Percentiles rank a stretch among this genome's conserved stretches.
Conservation (phyloP, 352 stramenopile genomes). For the Aphanomyces euteiches region DNA sequence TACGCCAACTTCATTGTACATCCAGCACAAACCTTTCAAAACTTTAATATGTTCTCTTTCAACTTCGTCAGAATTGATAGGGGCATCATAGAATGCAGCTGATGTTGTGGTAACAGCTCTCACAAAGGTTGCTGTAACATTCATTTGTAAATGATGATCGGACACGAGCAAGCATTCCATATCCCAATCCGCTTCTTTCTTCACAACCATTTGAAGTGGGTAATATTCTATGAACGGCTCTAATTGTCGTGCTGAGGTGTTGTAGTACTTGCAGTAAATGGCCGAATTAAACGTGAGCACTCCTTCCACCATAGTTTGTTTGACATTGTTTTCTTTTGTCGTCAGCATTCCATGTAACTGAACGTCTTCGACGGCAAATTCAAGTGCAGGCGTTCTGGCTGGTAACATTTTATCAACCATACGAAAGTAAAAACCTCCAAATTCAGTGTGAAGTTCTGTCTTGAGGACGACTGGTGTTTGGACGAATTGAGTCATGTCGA, state of each 20-base stretch:
- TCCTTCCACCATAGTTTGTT: conserved; percentile 54
- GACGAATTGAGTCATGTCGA: neutral
- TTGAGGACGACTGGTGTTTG: conserved; percentile 55
- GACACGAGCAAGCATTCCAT: conserved; percentile 71
- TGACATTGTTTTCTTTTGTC: conserved; percentile 56
- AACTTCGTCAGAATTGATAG: conserved; percentile 46
- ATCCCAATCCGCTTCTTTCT: conserved; percentile 64
- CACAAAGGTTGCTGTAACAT: conserved; percentile 82
- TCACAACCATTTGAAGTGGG: conserved; percentile 66
- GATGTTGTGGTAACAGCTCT: conserved; percentile 65
- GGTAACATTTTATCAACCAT: conserved; percentile 81
- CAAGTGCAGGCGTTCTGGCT: conserved; percentile 65
- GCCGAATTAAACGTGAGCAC: conserved; percentile 73
- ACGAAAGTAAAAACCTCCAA: conserved; percentile 83
- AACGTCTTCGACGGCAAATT: conserved; percentile 73
- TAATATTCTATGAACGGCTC: conserved; percentile 87
- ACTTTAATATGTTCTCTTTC: conserved; percentile 77
- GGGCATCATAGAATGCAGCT: conserved; percentile 53
- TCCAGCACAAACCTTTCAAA: conserved; percentile 77
- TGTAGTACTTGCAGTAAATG: conserved; percentile 88
- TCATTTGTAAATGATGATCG: conserved; percentile 81
- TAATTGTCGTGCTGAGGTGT: conserved; percentile 60
- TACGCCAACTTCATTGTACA: conserved; percentile 75
- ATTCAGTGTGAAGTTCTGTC: conserved; percentile 72
- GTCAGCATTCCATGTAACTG: conserved; percentile 69